Evolutionary conservation across 148 eudicot genomes (phyloP).

Genomic region (Bassia scoparia): DNA sequence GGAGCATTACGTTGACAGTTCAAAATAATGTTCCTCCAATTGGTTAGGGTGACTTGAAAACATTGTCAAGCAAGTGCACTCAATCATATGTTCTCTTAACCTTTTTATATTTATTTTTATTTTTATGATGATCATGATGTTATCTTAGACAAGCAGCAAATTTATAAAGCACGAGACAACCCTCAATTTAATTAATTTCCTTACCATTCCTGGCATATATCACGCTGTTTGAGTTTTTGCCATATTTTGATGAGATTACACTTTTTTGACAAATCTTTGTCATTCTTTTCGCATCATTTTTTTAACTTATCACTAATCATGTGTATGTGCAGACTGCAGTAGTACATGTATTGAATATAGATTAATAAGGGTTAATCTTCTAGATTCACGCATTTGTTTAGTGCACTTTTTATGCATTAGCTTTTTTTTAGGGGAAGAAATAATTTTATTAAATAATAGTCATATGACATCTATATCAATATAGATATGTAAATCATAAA

Average conservation of each 20-base stretch:
- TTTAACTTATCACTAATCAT: not conserved
- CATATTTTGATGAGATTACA: not conserved
- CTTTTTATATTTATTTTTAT: not conserved
- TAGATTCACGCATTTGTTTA: no score
- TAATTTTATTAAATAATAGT: no score
- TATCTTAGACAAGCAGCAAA: slow-evolving; percentile 25
- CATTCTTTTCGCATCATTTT: not conserved
- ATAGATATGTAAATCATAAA: no score
- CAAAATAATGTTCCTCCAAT: slow-evolving; percentile 28
- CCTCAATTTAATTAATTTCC: not conserved
- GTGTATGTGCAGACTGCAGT: not conserved
- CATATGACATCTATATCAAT: no score
- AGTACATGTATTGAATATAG: no score
- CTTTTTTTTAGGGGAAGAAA: no score
- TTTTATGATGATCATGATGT: slow-evolving; percentile 12
- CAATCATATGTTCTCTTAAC: slow-evolving; percentile 12
- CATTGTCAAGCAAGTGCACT: slow-evolving; percentile 22
- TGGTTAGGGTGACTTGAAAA: slow-evolving; percentile 19
- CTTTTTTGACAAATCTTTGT: not conserved
- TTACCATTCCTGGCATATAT: slow-evolving; percentile 8
- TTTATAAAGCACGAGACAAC: not conserved
- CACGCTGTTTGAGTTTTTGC: not conserved
- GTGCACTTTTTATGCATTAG: no score
- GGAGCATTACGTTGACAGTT: not conserved
- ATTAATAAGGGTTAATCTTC: no score